phyloP scores from a whole-genome alignment of 2,329 filamentous ascomycete genomes.

The Fusarium solani-melongenae region DNA sequence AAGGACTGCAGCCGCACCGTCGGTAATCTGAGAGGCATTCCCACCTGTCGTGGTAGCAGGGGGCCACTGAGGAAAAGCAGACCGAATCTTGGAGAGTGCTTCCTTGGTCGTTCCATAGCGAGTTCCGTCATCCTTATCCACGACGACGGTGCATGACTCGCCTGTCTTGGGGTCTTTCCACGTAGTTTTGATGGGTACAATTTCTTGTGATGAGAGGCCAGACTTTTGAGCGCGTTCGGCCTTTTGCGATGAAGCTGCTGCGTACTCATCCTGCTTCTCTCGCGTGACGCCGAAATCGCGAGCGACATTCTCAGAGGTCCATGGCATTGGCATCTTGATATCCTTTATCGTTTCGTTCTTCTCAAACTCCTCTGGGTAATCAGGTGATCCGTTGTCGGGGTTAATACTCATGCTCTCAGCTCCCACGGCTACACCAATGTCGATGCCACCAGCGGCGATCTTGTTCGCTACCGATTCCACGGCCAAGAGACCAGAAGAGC shows the following conservation, averaged over 20 bases:
- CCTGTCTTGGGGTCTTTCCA: neutral
- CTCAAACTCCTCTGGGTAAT: neutral
- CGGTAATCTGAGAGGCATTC: neutral
- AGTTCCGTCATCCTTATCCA: neutral
- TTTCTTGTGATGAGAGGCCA: neutral
- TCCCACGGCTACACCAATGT: neutral
- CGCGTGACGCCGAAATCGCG: neutral
- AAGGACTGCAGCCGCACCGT: neutral
- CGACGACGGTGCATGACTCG: neutral
- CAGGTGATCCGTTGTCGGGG: neutral
- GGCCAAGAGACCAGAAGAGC: neutral
- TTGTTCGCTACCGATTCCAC: neutral
- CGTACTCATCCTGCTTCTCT: neutral
- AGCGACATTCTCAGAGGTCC: neutral
- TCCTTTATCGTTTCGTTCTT: neutral
- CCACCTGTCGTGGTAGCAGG: neutral
- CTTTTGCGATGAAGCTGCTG: neutral
- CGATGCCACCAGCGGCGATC: neutral
- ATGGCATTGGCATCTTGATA: neutral
- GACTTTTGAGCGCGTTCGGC: neutral
- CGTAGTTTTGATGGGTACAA: neutral
- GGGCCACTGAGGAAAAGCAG: neutral
- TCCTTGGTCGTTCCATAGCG: neutral
- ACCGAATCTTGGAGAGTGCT: neutral
- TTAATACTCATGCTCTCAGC: neutral